Base-by-base conservation (phyloP, 257 asterid species). In the Paulownia fortunei region DNA sequence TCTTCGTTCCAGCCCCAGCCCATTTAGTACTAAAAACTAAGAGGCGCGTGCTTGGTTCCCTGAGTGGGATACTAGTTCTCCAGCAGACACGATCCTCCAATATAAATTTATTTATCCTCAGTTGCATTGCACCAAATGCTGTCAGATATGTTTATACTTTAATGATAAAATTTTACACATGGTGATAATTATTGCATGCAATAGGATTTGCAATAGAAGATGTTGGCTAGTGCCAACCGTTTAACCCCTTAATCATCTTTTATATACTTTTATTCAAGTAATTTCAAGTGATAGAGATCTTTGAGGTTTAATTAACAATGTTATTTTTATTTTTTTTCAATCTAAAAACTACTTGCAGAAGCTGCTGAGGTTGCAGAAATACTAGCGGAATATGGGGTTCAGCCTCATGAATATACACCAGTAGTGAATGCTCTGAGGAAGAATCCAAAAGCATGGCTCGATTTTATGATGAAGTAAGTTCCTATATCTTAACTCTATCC, bases 321-420 rank as follows among this genome's bases (percentile, higher is more conserved):
- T 13, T 3, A 24, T 21, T 56, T 21, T 24, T 3, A n/a, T n/a
- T 21, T 3, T 42, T 60, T 69, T 23, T 47, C 16, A 52, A 49
- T 26, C 19, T 61, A 70, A 30, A 42, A 13, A 37, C 3, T 39
- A 37, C 37, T 36, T 84, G 90, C 96, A 96, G 99, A 96, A 69
- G 99, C 99, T 12, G 98, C 98, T 1, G 99, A 96, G 94, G 87
- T 96, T 3, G 97, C 96, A n/a, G 99, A 96, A 77, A 96, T 96
- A 77, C 77, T 96, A 81, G 71, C 98, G 12, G 91, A 87, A 13
- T 96, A 87, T 64, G 99, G 99, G 59, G 73, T 96, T 51, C 85
- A 83, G 79, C 97, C 93, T 0, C 92, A 88, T 65, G 99, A 92
- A 75, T 93, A 91, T 66, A 16, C 83, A 5, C 99, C 99, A 0